Percentiles rank a stretch among this genome's conserved stretches.
Conservation (phyloP, 2,329 filamentous ascomycete genomes). For the Chaetothyriales sp. region DNA sequence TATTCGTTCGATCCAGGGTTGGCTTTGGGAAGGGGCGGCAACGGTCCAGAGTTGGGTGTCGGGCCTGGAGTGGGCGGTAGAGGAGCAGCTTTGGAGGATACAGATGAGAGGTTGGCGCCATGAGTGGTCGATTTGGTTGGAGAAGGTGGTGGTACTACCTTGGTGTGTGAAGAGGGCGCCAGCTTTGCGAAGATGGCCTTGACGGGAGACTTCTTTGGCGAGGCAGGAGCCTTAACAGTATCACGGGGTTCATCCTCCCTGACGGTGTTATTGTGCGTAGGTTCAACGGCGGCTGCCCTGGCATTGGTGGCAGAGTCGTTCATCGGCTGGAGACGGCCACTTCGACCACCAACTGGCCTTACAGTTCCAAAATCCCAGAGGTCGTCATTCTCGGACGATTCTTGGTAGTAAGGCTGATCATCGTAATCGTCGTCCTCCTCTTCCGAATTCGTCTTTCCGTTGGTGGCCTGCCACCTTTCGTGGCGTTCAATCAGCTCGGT, state of each 20-base stretch:
- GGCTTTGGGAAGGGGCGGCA: conserved; percentile 31
- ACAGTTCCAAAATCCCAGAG: conserved; percentile 99
- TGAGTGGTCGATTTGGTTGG: conserved; percentile 37
- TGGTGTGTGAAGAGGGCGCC: conserved; percentile 36
- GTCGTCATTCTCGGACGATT: conserved; percentile 53
- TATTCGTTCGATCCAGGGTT: conserved; percentile 27
- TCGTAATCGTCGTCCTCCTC: conserved; percentile 41
- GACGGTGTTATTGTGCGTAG: conserved; percentile 24
- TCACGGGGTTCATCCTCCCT: conserved; percentile 22
- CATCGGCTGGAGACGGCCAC: conserved; percentile 52
- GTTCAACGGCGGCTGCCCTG: conserved; percentile 41
- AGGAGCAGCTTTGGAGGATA: conserved; percentile 9
- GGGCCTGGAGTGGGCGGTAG: conserved; percentile 11
- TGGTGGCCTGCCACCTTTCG: conserved; percentile 68
- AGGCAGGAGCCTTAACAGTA: conserved; percentile 33
- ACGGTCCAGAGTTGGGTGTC: conserved; percentile 32
- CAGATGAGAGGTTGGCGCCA: conserved; percentile 32
- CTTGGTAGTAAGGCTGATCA: conserved; percentile 23
- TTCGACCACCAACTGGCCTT: conserved; percentile 56
- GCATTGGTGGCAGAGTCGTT: conserved; percentile 70
- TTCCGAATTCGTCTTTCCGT: conserved; percentile 58
- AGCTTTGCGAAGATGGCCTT: conserved; percentile 28
- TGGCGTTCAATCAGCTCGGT: conserved; percentile 90
- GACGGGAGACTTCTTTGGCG: conserved; percentile 44
- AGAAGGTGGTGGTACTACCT: conserved; percentile 45